These are phyloP conservation scores for Trichoderma koningiopsis DNA, from an alignment of 2,329 filamentous ascomycete genomes.

Conservation along the genomic window DNA sequence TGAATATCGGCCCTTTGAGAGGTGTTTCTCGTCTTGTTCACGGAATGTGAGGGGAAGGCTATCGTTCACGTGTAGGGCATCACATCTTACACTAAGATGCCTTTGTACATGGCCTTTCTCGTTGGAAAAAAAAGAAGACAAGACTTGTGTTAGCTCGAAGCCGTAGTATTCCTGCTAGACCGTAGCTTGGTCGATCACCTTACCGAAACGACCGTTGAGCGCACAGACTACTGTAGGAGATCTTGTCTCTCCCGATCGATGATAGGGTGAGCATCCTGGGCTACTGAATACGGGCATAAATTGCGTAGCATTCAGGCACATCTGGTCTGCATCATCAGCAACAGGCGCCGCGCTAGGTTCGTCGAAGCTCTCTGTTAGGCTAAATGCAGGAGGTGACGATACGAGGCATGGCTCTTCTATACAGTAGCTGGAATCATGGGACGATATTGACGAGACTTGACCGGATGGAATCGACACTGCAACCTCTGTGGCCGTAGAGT, in stretches of 20 bases:
- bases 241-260: background rate
- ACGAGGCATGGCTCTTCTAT: background rate
- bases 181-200: background rate
- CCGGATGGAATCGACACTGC: background rate
- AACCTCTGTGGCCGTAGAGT: no score
- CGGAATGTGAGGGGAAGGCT: background rate
- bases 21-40: background rate
- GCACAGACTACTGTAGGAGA: constrained; percentile 3
- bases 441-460: background rate
- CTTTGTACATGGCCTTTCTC: no score
- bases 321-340: background rate
- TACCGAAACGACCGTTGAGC: background rate
- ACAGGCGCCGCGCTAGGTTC: background rate
- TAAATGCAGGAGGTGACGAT: constrained; percentile 6
- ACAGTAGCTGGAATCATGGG: background rate
- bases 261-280: background rate
- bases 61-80: background rate
- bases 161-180: background rate
- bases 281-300: background rate
- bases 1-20: background rate
- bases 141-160: background rate
- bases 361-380: background rate
- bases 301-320: background rate
- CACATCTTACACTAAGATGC: background rate
- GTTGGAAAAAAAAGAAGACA: background rate